Evolutionary conservation across 2,329 filamentous ascomycete genomes (phyloP).

Genomic region (Fusarium newnesense): DNA sequence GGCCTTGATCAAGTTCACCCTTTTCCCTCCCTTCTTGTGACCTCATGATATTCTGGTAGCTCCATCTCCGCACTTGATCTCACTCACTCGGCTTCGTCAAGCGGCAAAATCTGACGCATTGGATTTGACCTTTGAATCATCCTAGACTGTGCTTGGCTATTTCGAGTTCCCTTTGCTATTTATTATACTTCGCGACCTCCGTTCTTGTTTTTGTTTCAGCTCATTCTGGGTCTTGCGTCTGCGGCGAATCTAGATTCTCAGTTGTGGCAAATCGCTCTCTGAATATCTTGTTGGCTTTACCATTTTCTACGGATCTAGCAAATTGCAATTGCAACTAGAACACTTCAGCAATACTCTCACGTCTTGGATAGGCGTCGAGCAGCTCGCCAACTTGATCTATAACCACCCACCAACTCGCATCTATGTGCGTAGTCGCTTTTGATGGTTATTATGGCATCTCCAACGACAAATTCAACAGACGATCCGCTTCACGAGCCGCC

Average conservation of each 20-base stretch:
- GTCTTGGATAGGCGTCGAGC: conserved; percentile 8
- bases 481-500: conserved; percentile 31
- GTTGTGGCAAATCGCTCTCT: conserved; percentile 13
- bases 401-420: neutral
- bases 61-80: conserved; percentile 29
- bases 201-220: neutral
- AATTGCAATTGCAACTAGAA: neutral
- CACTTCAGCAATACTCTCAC: neutral
- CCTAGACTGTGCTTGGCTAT: neutral
- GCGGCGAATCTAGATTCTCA: neutral
- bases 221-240: conserved; percentile 2
- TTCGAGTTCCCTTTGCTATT: neutral
- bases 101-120: conserved; percentile 30
- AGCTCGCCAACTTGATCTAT: neutral
- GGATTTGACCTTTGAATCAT: neutral
- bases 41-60: conserved; percentile 7
- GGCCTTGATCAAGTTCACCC: neutral
- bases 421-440: conserved; percentile 16
- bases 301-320: neutral
- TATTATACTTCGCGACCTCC: neutral
- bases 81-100: conserved; percentile 10
- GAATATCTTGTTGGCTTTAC: neutral
- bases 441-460: conserved; percentile 24
- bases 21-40: neutral
- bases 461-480: conserved; percentile 20